phyloP scores from a whole-genome alignment of 306 rosid genomes.

The Sicyos edulis region DNA sequence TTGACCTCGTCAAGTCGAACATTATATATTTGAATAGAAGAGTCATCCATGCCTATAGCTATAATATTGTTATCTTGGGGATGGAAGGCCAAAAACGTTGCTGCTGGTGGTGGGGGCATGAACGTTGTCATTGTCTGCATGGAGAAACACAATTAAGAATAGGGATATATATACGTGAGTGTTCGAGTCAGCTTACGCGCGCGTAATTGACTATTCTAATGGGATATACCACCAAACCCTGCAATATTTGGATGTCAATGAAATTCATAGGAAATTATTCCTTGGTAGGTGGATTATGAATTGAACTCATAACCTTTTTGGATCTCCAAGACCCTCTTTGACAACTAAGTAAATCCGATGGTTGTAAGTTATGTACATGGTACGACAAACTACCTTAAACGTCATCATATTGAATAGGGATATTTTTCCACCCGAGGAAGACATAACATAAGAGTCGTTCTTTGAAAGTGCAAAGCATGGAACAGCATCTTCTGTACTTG shows the following conservation, averaged over 20 bases:
- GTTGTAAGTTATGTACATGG: background rate
- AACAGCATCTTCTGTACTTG: constrained; percentile 91
- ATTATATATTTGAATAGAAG: constrained; percentile 90
- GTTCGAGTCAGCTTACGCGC: too few relatives aligned
- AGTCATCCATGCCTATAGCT: constrained; percentile 99
- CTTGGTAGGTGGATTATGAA: too few relatives aligned
- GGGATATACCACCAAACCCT: too few relatives aligned
- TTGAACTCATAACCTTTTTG: too few relatives aligned
- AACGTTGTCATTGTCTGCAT: constrained; percentile 98
- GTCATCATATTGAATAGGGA: constrained; percentile 99
- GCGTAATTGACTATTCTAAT: too few relatives aligned
- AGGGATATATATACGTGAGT: too few relatives aligned
- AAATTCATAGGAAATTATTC: too few relatives aligned
- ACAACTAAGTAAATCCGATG: too few relatives aligned
- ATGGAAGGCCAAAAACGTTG: constrained; percentile 96
- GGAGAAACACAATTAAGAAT: constrained; percentile 24
- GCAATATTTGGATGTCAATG: too few relatives aligned
- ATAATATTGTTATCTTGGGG: constrained; percentile 98
- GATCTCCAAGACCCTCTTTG: too few relatives aligned
- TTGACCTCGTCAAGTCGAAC: constrained; percentile 92
- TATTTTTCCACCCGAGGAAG: constrained; percentile 98
- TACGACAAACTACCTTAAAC: constrained; percentile 60
- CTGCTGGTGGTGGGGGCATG: constrained; percentile 99
- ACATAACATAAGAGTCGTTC: constrained; percentile 96
- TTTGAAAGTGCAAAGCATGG: constrained; percentile 97